These are phyloP conservation scores for Thecamonas trahens DNA, from an alignment of 78 protist genomes.

Conservation along the genomic window DNA sequence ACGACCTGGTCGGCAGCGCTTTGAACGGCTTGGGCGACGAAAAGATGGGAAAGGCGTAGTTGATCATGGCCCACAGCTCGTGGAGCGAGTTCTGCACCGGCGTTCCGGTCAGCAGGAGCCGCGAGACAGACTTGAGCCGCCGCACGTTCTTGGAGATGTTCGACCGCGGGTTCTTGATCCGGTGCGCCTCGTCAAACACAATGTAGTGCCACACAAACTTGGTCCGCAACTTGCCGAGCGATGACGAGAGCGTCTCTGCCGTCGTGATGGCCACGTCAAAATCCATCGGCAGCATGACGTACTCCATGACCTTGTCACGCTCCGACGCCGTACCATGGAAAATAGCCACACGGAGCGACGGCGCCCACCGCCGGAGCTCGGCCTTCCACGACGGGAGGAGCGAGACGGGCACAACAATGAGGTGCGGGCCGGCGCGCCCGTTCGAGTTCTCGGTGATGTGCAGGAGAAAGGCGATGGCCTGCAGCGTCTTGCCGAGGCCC, in stretches of 20 bases:
- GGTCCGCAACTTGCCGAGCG: too few species aligned
- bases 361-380: constrained; percentile 26
- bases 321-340: background rate
- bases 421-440: constrained; percentile 4
- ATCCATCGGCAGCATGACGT: background rate
- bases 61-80: constrained; percentile 82
- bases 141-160: background rate
- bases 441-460: constrained; percentile 12
- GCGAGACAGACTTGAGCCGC: background rate
- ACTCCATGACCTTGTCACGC: background rate
- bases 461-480: constrained; percentile 11
- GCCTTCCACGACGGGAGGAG: constrained; percentile 10
- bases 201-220: constrained; percentile 48
- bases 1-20: too few species aligned
- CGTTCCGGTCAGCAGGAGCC: constrained; percentile 85
- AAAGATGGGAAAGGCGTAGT: constrained; percentile 72
- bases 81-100: constrained; percentile 82
- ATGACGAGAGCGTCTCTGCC: too few species aligned
- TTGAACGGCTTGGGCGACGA: constrained; percentile 44
- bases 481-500: too few species aligned
- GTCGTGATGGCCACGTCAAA: constrained; percentile 1
- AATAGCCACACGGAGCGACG: background rate
- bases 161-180: constrained; percentile 52
- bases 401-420: constrained; percentile 10
- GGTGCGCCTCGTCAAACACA: constrained; percentile 78